A percentile compares a stretch with the other conserved stretches of the same genome.
Conservation (phyloP, 139 green algal species). For the Volvox reticuliferus region DNA sequence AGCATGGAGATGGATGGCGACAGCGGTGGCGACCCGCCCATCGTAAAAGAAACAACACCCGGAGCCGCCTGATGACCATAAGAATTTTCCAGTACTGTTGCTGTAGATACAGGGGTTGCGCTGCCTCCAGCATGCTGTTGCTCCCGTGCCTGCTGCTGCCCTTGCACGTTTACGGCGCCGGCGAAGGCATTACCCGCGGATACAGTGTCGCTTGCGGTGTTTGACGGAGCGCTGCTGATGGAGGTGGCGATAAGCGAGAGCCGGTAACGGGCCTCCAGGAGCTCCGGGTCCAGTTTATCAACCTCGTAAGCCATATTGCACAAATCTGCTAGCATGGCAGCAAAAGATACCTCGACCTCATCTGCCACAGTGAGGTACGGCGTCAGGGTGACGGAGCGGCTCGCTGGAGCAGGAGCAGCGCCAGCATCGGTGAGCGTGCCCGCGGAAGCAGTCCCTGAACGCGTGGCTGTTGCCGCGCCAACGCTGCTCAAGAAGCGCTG, state of each 20-base stretch:
- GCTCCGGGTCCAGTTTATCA: neutral
- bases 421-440: neutral
- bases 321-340: slow-evolving; percentile 59
- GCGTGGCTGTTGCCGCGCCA: neutral
- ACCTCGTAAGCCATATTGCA: slow-evolving; percentile 69
- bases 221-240: neutral
- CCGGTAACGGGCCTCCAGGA: slow-evolving; percentile 41
- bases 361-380: slow-evolving; percentile 45
- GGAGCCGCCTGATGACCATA: neutral
- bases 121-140: neutral
- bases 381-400: neutral
- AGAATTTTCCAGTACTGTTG: neutral
- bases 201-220: neutral
- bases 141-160: neutral
- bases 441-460: neutral
- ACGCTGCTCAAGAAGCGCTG: slow-evolving; percentile 32
- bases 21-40: slow-evolving; percentile 16
- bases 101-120: neutral
- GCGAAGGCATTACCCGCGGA: neutral
- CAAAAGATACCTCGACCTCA: slow-evolving; percentile 51
- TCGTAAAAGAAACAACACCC: slow-evolving; percentile 22
- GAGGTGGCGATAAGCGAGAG: slow-evolving; percentile 56
- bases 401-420: neutral
- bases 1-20: slow-evolving; percentile 38
- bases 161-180: neutral